Base-by-base conservation (phyloP, 805 yeast genomes). In the Metschnikowia amazonensis region DNA sequence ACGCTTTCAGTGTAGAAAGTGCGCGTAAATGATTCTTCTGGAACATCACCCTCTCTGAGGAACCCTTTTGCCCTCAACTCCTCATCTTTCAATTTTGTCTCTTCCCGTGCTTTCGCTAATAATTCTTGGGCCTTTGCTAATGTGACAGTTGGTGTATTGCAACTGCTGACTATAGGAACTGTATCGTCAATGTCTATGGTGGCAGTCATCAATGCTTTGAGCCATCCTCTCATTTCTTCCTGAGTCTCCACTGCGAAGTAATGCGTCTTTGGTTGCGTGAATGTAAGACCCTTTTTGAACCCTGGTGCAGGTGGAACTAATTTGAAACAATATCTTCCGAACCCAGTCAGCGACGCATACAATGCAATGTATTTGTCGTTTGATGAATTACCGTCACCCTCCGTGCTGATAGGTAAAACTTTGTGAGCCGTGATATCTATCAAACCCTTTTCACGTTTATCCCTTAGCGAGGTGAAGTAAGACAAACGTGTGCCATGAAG, bases 271-370 rank as follows among this genome's bases (percentile, higher is more conserved):
- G 96, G 99, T 52, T 90, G 96, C 0, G 99, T 94, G 64, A 94
- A 94, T 0, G 96, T 90, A 46, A 94, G 78, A 0, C 98, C 98
- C 67, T 90, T 92, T 53, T 84, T 83, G 43, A 92, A 87, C 0
- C 99, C 99, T 0, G 98, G 98, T 2, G 95, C 96, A 0, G 99
- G 99, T 8, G 99, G 99, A 3, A 90, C 80, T 10, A 94, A 64
- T 64, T 90, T 90, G 72, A 94, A 92, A 59, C 96, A 89, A 61
- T 81, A 87, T 33, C 95, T 76, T n/a, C 98, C 98, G 36, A 86
- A 84, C 7, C 97, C 97, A 3, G 96, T 85, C 27, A 92, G 82
- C 0, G 97, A 94, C 0, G 98, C 97, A 64, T 87, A 87, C 38
- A 92, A 67, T 0, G 97, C 87, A 31, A 88, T 82, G 45, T 86